phyloP scores from a whole-genome alignment of 495 filamentous ascomycete species.

The Articulospora tetracladia region DNA sequence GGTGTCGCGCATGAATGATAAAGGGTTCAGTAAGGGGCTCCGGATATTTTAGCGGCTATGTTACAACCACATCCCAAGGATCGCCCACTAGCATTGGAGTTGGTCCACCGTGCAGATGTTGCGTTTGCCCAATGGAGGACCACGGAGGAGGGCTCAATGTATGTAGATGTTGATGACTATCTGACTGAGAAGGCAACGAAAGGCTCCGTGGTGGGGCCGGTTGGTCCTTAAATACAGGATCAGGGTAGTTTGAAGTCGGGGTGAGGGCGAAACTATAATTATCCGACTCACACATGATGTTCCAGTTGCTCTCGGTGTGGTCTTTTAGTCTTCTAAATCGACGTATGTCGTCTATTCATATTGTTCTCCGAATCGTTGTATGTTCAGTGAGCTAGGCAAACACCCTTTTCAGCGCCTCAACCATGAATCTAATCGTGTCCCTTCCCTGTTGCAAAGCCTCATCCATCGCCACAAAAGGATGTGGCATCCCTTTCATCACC shows the following conservation, averaged over 20 bases:
- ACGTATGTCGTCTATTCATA: not conserved
- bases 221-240: not conserved
- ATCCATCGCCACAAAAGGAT: constrained; percentile 62
- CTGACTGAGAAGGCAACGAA: not conserved
- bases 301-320: too few relatives aligned
- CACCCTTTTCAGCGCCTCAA: constrained; percentile 41
- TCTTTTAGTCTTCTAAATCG: too few relatives aligned
- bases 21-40: constrained; percentile 27
- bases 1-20: constrained; percentile 24
- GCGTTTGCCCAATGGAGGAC: constrained; percentile 28
- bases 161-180: constrained; percentile 27
- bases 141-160: constrained; percentile 25
- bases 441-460: constrained; percentile 47
- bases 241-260: not conserved
- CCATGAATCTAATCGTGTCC: constrained; percentile 50
- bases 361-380: not conserved
- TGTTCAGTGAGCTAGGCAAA: constrained; percentile 16
- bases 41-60: constrained; percentile 22
- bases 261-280: not conserved
- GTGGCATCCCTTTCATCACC: constrained; percentile 56
- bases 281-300: too few relatives aligned
- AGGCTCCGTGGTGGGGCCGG: not conserved
- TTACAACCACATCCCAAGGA: constrained; percentile 21
- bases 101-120: constrained; percentile 24
- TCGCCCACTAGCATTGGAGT: constrained; percentile 12